Evolutionary conservation across 805 yeast species (phyloP), one percentile per base, ranked within the genome.

Genomic region (Saccharomycopsis microspora): DNA sequence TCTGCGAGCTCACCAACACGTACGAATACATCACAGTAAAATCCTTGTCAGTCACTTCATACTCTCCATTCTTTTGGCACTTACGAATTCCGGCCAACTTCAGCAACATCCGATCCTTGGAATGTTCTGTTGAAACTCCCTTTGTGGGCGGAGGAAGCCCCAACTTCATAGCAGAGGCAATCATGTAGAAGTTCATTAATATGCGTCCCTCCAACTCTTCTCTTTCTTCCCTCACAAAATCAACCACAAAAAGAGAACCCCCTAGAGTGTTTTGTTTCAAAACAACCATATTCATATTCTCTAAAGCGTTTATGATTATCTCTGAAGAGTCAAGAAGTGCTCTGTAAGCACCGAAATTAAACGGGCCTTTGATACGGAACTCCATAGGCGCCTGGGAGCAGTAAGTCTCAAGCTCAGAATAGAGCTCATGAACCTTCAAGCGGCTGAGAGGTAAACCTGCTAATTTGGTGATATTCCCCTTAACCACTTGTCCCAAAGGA

Each of bases 121-220:
- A 81, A 58, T 81, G 84, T 40, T 76, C 84, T 0, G 87, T 81
- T 0, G 85, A 78, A 0, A 93, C 90, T 1, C 89, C 81, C 55
- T 79, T 80, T 29, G 73, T 75, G 0, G 95, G 94, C 29, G 85
- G 59, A 2, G 95, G 95, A 48, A 84, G 76, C 3, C 88, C 87
- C 6, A 85, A 65, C 40, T 77, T 73, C 66, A 85, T 68, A 0
- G 94, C 83, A 7, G 90, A 78, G 2, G 94, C 79, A 10, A 82
- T 64, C 82, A 80, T 80, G 64, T 86, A 86, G 59, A 85, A 85
- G 5, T 82, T 77, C 50, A 85, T 64, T 54, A 85, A 85, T 2
- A 85, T 74, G 19, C 90, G 63, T 53, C 80, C 80, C 57, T 82
- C 84, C 19, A 86, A 65, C 57, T 86, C 94, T 8, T 65, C 69